A percentile compares a stretch with the other conserved stretches of the same genome.
Conservation (phyloP, 345 rosid genomes). For the Eucalyptus marginata region DNA sequence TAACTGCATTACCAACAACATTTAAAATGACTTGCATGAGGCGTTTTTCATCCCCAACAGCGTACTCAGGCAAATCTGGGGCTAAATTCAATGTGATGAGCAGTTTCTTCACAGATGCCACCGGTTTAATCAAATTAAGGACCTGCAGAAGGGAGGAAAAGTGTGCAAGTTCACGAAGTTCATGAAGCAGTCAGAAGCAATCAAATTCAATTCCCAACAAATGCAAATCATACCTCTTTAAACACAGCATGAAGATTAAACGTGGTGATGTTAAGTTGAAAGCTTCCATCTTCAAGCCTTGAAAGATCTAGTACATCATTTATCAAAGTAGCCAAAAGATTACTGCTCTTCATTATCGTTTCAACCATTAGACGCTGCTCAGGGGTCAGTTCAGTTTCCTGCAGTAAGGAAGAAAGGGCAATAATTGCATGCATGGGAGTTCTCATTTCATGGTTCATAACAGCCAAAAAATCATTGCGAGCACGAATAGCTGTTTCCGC, state of each 20-base stretch:
- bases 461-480: conserved; percentile 95
- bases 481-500: conserved; percentile 97
- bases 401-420: conserved; percentile 94
- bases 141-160: conserved; percentile 39
- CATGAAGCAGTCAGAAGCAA: neutral
- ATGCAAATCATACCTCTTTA: conserved; percentile 45
- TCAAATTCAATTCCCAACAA: neutral
- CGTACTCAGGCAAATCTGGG: conserved; percentile 81
- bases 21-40: conserved; percentile 78
- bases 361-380: conserved; percentile 97
- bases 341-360: conserved; percentile 89
- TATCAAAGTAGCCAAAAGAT: conserved; percentile 76
- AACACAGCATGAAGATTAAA: conserved; percentile 67
- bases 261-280: conserved; percentile 67
- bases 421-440: conserved; percentile 98
- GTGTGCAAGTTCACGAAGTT: neutral
- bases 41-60: conserved; percentile 86
- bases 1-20: conserved; percentile 93
- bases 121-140: conserved; percentile 78
- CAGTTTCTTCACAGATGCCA: conserved; percentile 82
- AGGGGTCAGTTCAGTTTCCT: conserved; percentile 88
- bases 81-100: conserved; percentile 56
- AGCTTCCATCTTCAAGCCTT: conserved; percentile 98
- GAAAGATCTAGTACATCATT: conserved; percentile 98
- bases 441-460: conserved; percentile 99